Conservation (phyloP, 768 basidiomycete genomes). For the Lactarius sanguifluus region DNA sequence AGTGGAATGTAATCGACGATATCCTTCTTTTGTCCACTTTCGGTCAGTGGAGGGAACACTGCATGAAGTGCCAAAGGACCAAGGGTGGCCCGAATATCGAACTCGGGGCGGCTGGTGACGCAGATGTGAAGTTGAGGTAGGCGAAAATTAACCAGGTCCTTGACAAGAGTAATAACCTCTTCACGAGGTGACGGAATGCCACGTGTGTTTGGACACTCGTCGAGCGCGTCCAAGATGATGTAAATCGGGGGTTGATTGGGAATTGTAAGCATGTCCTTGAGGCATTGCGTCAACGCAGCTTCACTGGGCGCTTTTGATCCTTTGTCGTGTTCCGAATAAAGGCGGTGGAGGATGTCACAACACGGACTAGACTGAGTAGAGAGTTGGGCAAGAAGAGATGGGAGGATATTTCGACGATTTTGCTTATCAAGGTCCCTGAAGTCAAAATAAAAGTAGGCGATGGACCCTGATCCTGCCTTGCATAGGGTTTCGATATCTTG, state of each 20-base stretch:
- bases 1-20: neutral
- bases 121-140: no score
- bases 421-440: neutral
- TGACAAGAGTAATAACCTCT: neutral
- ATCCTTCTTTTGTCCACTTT: neutral
- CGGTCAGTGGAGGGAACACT: neutral
- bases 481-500: neutral
- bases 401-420: neutral
- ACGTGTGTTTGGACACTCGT: neutral
- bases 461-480: neutral
- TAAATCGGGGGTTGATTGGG: neutral
- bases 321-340: neutral
- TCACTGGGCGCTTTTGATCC: neutral
- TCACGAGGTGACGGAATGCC: neutral
- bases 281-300: neutral
- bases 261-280: neutral
- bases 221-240: neutral
- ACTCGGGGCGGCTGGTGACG: no score
- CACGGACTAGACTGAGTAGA: neutral
- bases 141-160: neutral
- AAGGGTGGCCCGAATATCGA: no score
- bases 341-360: neutral
- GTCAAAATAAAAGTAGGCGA: neutral
- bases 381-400: neutral
- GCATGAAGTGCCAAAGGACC: neutral